Evolutionary conservation across 108 stramenopile species (phyloP), one percentile per base, ranked within the genome.

Genomic region (Cyclotella kingstonii): DNA sequence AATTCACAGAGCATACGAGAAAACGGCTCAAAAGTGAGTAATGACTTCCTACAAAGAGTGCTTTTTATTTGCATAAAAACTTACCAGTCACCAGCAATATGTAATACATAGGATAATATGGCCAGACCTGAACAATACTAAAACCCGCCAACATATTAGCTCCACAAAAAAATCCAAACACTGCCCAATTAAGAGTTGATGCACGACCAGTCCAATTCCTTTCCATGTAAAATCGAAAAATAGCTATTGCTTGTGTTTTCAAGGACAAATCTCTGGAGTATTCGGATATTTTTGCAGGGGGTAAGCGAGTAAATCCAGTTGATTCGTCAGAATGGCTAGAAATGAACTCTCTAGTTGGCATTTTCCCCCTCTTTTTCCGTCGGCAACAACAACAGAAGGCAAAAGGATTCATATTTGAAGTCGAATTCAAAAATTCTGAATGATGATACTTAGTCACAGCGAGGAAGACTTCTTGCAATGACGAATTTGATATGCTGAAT

Each of bases 381-480:
- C 66, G 41, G 18, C 59, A 68, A 27, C 26, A 74, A 22, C 58
- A 60, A 42, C 73, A 75, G 33, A 59, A 66, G 27, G 50, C 18
- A 22, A 30, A 18, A 28, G 30, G 14, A 14, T 25, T 50, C 4
- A 47, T 33, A 19, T 74, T 44, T 15, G 54, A 35, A 17, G n/a
- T 9, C 47, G 54, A 33, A 50, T 34, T 11, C n/a, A 38, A 14
- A 30, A 43, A 36, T 15, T 60, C 19, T 1, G 29, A 43, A 27
- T 41, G 26, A 35, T 68, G 61, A n/a, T 57, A 29, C 21, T 49
- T 30, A 7, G 79, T 81, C 5, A 84, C 74, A 12, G 68, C 65
- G 44, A 84, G 66, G 51, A 84, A 84, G 0, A 84, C 77, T 71
- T 84, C 83, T 68, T 84, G 77, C 9, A 84, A 43, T 17, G 68